Base-by-base conservation (phyloP, 1,284 basidiomycete genomes). In the Ganoderma leucocontextum region DNA sequence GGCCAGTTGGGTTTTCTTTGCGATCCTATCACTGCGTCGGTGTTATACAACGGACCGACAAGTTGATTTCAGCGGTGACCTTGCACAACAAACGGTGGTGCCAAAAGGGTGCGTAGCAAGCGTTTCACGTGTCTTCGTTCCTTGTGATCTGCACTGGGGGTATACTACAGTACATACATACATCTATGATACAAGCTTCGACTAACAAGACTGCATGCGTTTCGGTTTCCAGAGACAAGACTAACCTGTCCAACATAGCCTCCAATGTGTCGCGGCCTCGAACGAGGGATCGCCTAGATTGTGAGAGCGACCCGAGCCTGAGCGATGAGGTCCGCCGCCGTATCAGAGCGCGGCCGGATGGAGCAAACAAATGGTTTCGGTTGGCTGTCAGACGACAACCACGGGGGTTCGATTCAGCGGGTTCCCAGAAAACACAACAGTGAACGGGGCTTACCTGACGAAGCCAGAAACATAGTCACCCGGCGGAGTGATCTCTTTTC, bases 401-500 rank as follows among this genome's bases (percentile, higher is more conserved):
- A 38, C 3, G 42, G 10, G 4, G 33, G 44, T 6, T 17, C 60
- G 10, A 35, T 19, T 52, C 33, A 62, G 35, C 44, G 17, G 25
- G 22, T 1, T 22, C 13, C 33, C 1, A 59, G 19, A 57, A 8
- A 29, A 29, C 29, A 2, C 29, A 2, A 29, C 2, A 29, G 29
- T 2, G 35, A 22, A 13, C 12, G 13, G 22, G 22, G 70, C 74
- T 62, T 35, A 76, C 77, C 71, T 70, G 22, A 77, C 73, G 39
- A 77, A 74, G 29, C 74, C 76, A 3, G 70, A 72, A 17, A 59
- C 60, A 64, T 75, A 78, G 19, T 74, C 71, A n/a, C 65, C 63
- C 15, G 70, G 36, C 15, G 74, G 75, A 4, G 68, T 73, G 55
- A 75, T 70, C 49, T 72, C 72, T 22, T 60, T 58, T 8, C 77